These are phyloP conservation scores for Amaranthus cruentus DNA, from an alignment of 148 eudicot genomes.

Conservation along the genomic window DNA sequence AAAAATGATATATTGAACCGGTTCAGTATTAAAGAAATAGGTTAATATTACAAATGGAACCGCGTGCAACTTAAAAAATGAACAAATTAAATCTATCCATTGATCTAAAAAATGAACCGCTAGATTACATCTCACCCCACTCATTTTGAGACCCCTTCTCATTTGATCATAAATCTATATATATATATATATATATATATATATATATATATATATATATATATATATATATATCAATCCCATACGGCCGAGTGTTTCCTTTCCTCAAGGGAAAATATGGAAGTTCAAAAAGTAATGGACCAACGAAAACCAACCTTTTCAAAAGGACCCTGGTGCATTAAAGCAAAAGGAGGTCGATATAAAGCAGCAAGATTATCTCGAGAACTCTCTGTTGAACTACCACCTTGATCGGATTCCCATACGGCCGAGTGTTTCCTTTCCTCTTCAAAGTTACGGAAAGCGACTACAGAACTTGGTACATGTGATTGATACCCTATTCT, in stretches of 20 bases:
- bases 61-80: too few species aligned
- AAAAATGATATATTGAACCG: too few species aligned
- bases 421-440: constrained; percentile 66
- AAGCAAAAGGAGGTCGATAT: constrained; percentile 83
- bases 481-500: constrained; percentile 48
- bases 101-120: too few species aligned
- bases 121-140: too few species aligned
- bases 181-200: too few species aligned
- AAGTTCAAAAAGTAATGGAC: not conserved
- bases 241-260: constrained; percentile 60
- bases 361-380: constrained; percentile 88
- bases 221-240: constrained; percentile 20
- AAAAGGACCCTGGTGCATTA: constrained; percentile 82
- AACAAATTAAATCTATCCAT: too few species aligned
- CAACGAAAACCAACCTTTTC: constrained; percentile 54
- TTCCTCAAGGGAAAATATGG: constrained; percentile 45
- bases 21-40: too few species aligned
- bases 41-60: too few species aligned
- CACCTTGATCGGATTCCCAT: constrained; percentile 74
- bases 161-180: too few species aligned
- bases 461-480: constrained; percentile 58
- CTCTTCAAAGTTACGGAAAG: constrained; percentile 91
- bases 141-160: too few species aligned
- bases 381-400: constrained; percentile 50
- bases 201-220: too few species aligned